Conservation (phyloP, 768 basidiomycete species). For the Royoungia palumana region DNA sequence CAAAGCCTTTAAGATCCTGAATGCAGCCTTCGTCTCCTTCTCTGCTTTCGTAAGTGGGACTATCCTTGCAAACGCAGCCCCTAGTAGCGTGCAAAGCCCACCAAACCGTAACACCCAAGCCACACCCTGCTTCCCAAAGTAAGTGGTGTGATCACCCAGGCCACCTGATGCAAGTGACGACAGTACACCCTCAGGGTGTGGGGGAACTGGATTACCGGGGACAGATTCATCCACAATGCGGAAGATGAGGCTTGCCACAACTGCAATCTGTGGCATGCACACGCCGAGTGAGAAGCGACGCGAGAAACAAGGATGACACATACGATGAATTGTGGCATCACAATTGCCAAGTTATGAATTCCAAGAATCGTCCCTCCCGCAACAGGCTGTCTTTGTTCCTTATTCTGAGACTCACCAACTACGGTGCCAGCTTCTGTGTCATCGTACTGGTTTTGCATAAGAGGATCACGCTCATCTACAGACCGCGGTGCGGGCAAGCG, state of each 20-base stretch:
- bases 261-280: conserved; percentile 58
- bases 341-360: conserved; percentile 93
- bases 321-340: conserved; percentile 92
- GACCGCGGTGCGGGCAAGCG: conserved; percentile 30
- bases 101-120: conserved; percentile 94
- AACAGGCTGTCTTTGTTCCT: conserved; percentile 42
- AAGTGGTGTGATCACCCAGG: conserved; percentile 49
- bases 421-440: conserved; percentile 39
- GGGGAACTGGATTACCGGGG: conserved; percentile 9
- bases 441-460: conserved; percentile 50
- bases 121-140: conserved; percentile 83
- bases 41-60: conserved; percentile 91
- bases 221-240: conserved; percentile 61
- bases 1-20: conserved; percentile 76
- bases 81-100: conserved; percentile 77
- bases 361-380: conserved; percentile 91
- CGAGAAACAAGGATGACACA: conserved; percentile 29
- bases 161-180: conserved; percentile 4
- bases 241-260: conserved; percentile 88
- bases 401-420: conserved; percentile 26
- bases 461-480: conserved; percentile 44
- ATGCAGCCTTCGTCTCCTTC: conserved; percentile 79
- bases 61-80: conserved; percentile 73
- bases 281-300: background rate
- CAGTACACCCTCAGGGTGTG: conserved; percentile 34